Evolutionary conservation across 306 rosid genomes (phyloP).

Genomic region (Geum urbanum): DNA sequence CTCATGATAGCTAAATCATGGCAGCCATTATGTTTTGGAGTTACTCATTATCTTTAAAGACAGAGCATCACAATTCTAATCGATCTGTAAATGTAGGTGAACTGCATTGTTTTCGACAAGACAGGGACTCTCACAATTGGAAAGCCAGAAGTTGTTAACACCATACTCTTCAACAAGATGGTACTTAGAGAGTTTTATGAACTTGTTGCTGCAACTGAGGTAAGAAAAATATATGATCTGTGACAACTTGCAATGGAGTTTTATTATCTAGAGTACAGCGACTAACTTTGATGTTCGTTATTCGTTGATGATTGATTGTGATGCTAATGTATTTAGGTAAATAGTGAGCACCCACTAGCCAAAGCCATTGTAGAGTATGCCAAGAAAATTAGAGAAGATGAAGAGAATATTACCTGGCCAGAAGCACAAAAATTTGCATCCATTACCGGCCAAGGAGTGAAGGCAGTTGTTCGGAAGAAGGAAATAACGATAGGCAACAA

Average conservation of each 20-base stretch:
- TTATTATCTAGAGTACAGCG: neutral
- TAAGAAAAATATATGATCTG: constrained; percentile 1
- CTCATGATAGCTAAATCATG: neutral
- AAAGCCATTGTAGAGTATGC: constrained; percentile 74
- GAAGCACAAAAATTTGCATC: constrained; percentile 60
- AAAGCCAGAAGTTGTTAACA: constrained; percentile 65
- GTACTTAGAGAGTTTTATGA: constrained; percentile 42
- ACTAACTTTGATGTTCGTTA: too few species aligned
- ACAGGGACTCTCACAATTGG: constrained; percentile 90
- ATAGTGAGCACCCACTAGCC: constrained; percentile 84
- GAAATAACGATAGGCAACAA: constrained; percentile 63
- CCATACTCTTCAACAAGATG: constrained; percentile 37
- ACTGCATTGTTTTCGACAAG: constrained; percentile 84
- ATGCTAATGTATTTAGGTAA: constrained; percentile 48
- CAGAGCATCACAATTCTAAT: neutral
- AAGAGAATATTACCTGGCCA: constrained; percentile 51
- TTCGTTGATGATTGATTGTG: neutral
- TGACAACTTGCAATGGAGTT: neutral
- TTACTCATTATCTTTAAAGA: neutral
- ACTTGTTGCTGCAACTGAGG: constrained; percentile 81
- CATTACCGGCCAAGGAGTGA: constrained; percentile 75
- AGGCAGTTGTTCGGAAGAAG: constrained; percentile 46
- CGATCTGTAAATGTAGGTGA: constrained; percentile 43
- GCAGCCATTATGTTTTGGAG: neutral
- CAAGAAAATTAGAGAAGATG: constrained; percentile 46